Evolutionary conservation across 768 basidiomycete species (phyloP), one percentile per base, ranked within the genome.

Genomic region (Kwoniella botswanensis): DNA sequence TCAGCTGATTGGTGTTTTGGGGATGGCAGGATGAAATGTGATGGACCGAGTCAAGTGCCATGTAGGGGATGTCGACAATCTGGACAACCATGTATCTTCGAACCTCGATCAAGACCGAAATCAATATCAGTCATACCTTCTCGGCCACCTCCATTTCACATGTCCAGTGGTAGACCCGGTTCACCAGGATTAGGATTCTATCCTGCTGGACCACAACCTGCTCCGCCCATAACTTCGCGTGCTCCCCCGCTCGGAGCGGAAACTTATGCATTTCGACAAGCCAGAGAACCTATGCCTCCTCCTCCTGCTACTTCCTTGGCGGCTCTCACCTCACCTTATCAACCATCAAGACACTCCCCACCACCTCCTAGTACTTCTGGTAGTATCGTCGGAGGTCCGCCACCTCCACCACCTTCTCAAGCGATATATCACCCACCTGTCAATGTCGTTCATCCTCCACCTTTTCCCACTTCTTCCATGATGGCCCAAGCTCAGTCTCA

Each of bases 1-100:
- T 58, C 24, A 9, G 44, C 55, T 56, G 12, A 59, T n/a, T 17
- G 18, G 41, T 17, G 22, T 50, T 60, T 35, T 41, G 26, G 26
- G 29, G 35, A 2, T 21, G 18, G 7, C 64, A 81, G 80, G 55
- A 81, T 81, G 80, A 81, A 81, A 71, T 81, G 80, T 52, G 80
- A 81, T 65, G 80, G 80, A 42, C 80, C 80, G 2, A 64, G 61
- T 26, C 71, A 75, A 43, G 59, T 76, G 18, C 80, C 80, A 21
- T 81, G 80, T 71, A 67, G 78, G 63, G 80, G 80, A 10, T 81
- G 80, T 68, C 63, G 78, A 42, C 73, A 74, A 73, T 65, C 80
- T 2, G 73, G 73, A 26, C 70, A 70, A 50, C 70, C 72, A 22
- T 81, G 80, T 53, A 70, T 81, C 4, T 81, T 81, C 50, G 80